Evolutionary conservation across 1,284 basidiomycete genomes (phyloP).

Genomic region (Ganoderma sp.): DNA sequence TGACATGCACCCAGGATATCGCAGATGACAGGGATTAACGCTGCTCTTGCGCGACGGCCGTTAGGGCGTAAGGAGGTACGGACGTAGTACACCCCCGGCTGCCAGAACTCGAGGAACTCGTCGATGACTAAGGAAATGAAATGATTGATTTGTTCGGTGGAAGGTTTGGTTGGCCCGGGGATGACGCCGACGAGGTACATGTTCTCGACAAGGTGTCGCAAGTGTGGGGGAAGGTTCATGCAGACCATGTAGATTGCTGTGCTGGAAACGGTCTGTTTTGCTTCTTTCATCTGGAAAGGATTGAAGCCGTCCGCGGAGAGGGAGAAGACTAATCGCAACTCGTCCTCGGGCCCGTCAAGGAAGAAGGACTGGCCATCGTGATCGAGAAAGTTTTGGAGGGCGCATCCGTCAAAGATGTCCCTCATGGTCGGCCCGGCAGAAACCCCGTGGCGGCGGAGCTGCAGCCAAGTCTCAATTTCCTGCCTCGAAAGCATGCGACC

Average conservation of each 20-base stretch:
- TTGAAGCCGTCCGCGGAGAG: not conserved
- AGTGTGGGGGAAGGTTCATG: not conserved
- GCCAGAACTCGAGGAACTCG: not conserved
- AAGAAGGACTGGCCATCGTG: not conserved
- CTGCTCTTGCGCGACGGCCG: too few species aligned
- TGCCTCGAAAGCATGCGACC: not conserved
- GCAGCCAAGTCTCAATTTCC: not conserved
- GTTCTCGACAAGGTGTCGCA: not conserved
- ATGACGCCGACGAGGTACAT: not conserved
- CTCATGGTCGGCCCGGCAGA: not conserved
- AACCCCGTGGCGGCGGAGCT: not conserved
- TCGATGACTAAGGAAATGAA: not conserved
- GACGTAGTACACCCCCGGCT: not conserved
- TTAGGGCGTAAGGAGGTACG: not conserved
- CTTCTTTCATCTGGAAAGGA: not conserved
- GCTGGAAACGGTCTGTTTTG: not conserved
- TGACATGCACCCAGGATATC: not conserved
- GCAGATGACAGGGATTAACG: not conserved
- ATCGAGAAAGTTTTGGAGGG: not conserved
- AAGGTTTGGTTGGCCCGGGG: not conserved
- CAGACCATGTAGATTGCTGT: not conserved
- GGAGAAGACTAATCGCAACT: not conserved
- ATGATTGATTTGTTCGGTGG: not conserved
- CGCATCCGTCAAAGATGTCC: not conserved
- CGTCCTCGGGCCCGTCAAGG: not conserved